Percentiles rank a stretch among this genome's conserved stretches.
phyloP scores from a whole-genome alignment of 2,329 filamentous ascomycete species.

The Hysterium pulicare region DNA sequence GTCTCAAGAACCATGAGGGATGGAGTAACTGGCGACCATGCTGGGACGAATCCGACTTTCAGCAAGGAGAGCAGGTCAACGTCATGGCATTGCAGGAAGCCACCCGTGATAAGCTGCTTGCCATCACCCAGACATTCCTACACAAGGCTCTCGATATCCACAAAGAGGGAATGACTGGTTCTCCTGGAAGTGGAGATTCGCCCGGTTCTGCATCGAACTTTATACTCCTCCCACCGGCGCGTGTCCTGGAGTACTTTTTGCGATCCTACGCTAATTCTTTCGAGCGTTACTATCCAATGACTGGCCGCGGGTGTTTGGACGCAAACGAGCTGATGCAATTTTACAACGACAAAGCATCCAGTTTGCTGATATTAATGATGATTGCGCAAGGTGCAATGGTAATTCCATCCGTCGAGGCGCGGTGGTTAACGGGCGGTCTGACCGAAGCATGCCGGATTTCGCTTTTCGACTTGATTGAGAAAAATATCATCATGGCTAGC shows the following conservation, averaged over 20 bases:
- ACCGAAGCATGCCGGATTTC: slow-evolving; percentile 70
- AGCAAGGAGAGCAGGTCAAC: slow-evolving; percentile 44
- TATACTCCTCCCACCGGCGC: slow-evolving; percentile 62
- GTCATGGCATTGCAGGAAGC: slow-evolving; percentile 51
- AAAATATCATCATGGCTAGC: slow-evolving; percentile 64
- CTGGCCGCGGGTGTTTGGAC: slow-evolving; percentile 59
- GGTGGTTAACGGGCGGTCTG: slow-evolving; percentile 63
- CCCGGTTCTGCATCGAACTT: slow-evolving; percentile 57
- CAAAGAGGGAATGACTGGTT: slow-evolving; percentile 47
- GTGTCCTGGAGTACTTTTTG: slow-evolving; percentile 66
- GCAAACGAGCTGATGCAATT: slow-evolving; percentile 63
- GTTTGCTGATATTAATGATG: slow-evolving; percentile 66
- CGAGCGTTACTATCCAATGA: slow-evolving; percentile 63
- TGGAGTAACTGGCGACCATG: slow-evolving; percentile 52
- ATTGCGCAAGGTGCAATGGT: slow-evolving; percentile 67
- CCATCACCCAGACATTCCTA: slow-evolving; percentile 67
- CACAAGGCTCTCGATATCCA: slow-evolving; percentile 70
- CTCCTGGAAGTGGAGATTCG: slow-evolving; percentile 42
- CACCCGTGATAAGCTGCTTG: slow-evolving; percentile 66
- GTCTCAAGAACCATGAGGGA: slow-evolving; percentile 49
- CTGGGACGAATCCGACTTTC: slow-evolving; percentile 48
- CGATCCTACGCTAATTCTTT: slow-evolving; percentile 64
- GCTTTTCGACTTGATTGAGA: slow-evolving; percentile 68
- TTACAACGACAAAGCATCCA: slow-evolving; percentile 62
- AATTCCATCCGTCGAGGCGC: slow-evolving; percentile 63